These are phyloP conservation scores for Thraustochytrium sp. DNA, from an alignment of 352 stramenopile species.

Conservation along the genomic window DNA sequence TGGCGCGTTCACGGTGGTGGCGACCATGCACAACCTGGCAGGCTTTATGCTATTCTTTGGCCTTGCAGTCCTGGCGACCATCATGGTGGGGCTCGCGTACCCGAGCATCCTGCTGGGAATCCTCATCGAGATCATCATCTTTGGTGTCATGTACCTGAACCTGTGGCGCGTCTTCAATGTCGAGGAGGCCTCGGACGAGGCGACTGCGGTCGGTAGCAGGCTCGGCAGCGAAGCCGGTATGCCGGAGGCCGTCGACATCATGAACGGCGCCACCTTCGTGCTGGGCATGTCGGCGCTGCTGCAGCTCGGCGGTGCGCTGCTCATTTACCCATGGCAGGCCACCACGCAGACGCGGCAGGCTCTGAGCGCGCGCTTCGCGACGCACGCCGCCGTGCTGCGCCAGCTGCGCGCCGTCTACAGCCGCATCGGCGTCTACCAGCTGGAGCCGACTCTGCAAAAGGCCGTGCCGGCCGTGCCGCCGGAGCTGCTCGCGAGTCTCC, in stretches of 20 bases:
- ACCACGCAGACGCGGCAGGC: neutral
- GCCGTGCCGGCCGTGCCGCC: neutral
- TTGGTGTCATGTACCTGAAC: neutral
- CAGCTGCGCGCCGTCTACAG: neutral
- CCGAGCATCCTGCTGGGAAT: neutral
- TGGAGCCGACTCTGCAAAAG: neutral
- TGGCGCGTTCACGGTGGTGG: neutral
- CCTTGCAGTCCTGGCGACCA: neutral
- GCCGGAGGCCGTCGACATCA: neutral
- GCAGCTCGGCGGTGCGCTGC: neutral
- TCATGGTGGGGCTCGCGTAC: slow-evolving; percentile 7
- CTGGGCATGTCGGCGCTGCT: neutral
- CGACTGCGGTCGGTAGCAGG: neutral
- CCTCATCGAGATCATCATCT: slow-evolving; percentile 6
- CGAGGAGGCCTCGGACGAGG: neutral
- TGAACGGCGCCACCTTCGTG: neutral
- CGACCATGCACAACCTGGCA: neutral
- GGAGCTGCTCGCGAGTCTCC: neutral
- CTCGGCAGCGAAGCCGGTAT: too few species aligned
- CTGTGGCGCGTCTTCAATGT: neutral
- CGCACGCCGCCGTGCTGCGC: neutral
- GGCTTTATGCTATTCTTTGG: neutral
- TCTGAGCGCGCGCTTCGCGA: neutral
- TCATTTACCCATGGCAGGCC: slow-evolving; percentile 21
- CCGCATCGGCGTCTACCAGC: neutral